Evolutionary conservation across 345 rosid species (phyloP).

Genomic region (Laguncularia racemosa): DNA sequence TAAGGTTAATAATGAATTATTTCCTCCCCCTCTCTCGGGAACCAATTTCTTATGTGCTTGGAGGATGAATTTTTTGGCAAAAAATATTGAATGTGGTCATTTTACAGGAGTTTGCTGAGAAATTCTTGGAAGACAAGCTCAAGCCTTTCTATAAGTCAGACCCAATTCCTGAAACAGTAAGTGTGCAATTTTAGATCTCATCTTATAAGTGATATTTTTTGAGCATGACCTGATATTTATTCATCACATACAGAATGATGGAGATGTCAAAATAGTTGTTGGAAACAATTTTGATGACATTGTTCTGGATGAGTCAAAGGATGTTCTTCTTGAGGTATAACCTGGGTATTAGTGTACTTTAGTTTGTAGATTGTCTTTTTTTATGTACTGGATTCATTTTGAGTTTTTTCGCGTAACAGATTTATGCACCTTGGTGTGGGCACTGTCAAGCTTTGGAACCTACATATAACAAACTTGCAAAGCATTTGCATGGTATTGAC

Average conservation of each 20-base stretch:
- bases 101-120: conserved; percentile 54
- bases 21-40: neutral
- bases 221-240: neutral
- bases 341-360: neutral
- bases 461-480: conserved; percentile 86
- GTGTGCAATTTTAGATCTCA: conserved; percentile 9
- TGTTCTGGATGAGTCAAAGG: conserved; percentile 91
- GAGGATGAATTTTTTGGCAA: too few species aligned
- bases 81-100: neutral
- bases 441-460: conserved; percentile 98
- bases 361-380: neutral
- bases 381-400: neutral
- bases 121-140: conserved; percentile 65
- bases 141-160: conserved; percentile 95
- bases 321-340: conserved; percentile 92
- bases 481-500: conserved; percentile 69
- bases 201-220: too few species aligned
- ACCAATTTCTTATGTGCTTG: neutral
- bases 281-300: conserved; percentile 88
- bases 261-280: conserved; percentile 92
- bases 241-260: conserved; percentile 57
- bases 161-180: conserved; percentile 85
- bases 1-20: conserved; percentile 41
- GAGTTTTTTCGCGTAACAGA: conserved; percentile 27
- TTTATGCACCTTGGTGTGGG: conserved; percentile 99